Conservation (phyloP, 2,329 filamentous ascomycete species). For the Xylaria sp. region DNA sequence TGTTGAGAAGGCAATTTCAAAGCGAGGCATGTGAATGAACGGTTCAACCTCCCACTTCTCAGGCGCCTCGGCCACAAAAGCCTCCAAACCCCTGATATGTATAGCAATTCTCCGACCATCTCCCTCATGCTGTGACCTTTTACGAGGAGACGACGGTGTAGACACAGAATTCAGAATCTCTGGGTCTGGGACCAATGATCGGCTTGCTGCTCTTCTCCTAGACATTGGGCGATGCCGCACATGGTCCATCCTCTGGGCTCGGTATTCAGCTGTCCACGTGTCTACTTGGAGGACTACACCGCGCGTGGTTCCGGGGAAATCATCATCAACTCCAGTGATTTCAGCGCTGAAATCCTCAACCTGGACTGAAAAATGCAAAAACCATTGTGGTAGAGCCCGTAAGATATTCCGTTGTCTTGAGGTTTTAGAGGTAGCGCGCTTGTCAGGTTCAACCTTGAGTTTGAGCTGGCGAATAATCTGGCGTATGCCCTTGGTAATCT, state of each 20-base stretch:
- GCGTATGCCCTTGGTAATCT: slow-evolving; percentile 89
- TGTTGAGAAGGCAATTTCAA: slow-evolving; percentile 86
- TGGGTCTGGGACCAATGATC: slow-evolving; percentile 72
- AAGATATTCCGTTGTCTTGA: slow-evolving; percentile 70
- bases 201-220: slow-evolving; percentile 76
- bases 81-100: slow-evolving; percentile 83
- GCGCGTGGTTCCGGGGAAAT: slow-evolving; percentile 80
- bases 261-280: slow-evolving; percentile 87
- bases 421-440: slow-evolving; percentile 54
- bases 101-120: slow-evolving; percentile 85
- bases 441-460: slow-evolving; percentile 70
- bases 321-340: slow-evolving; percentile 83
- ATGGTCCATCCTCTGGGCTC: slow-evolving; percentile 75
- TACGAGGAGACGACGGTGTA: slow-evolving; percentile 55
- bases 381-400: slow-evolving; percentile 80
- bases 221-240: slow-evolving; percentile 59
- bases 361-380: slow-evolving; percentile 82
- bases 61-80: slow-evolving; percentile 85
- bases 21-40: slow-evolving; percentile 83
- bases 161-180: slow-evolving; percentile 61
- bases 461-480: slow-evolving; percentile 88
- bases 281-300: slow-evolving; percentile 88
- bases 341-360: slow-evolving; percentile 90
- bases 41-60: slow-evolving; percentile 85
- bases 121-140: slow-evolving; percentile 59